Base-by-base conservation (phyloP, 805 yeast genomes). In the Pichia cephalocereana region DNA sequence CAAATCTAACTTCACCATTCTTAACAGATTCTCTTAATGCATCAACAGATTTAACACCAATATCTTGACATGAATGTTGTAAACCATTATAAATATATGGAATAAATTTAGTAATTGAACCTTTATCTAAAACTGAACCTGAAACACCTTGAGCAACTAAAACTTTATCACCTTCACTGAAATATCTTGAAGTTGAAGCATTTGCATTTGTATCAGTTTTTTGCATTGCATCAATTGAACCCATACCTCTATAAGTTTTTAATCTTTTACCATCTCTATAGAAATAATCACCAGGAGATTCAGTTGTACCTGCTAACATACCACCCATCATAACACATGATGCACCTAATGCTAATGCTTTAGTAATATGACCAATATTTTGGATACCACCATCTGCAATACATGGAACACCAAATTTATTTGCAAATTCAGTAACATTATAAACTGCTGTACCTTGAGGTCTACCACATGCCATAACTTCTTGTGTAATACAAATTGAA, bases 381-480 rank as follows among this genome's bases (percentile, higher is more conserved):
- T 89, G 91, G 63, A 93, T 82, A 81, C 99, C 99, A 78, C 99
- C 99, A 68, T 93, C 99, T 57, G 99, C 99, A 61, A 93, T 89
- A 72, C 96, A 86, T 67, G 99, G 98, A 57, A 93, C 96, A 67
- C 99, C 99, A 66, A 91, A 93, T 68, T 82, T 79, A 71, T 82
- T 83, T 57, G 98, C 95, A 66, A 93, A 90, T 74, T 91, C 90
- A 55, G 93, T 77, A 48, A 93, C 99, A 57, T 81, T 83, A 77
- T 80, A 90, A 47, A 93, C 98, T 52, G 99, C 99, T 57, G 98
- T 89, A 73, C 98, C 99, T 76, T 93, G 99, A 53, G 99, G 99
- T 79, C 99, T 89, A 73, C 99, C 99, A 74, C 96, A 95, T 46
- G 99, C 99, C 99, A 93, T 93, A 52, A 93, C 99, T 75, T 93